These are phyloP conservation scores for Colletotrichum chlorophyti DNA, from an alignment of 2,329 filamentous ascomycete species.

Conservation along the genomic window DNA sequence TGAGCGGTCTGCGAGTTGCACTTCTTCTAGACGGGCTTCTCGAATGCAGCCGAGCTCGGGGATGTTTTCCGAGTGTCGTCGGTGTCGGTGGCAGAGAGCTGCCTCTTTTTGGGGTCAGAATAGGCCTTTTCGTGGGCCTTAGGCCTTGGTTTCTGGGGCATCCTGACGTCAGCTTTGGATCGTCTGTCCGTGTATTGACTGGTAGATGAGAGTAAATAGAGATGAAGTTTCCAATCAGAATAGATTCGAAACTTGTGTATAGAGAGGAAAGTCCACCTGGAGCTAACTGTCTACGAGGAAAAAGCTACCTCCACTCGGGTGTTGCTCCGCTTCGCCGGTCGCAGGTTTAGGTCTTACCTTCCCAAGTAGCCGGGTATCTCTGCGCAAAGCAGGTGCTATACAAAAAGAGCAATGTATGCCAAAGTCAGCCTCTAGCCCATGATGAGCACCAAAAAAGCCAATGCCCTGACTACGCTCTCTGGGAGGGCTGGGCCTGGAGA, in stretches of 20 bases:
- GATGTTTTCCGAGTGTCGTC: not conserved
- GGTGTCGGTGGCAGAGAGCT: not conserved
- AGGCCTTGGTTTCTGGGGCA: not conserved
- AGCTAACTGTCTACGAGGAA: slow-evolving; percentile 9
- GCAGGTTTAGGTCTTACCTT: not conserved
- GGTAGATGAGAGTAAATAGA: not conserved
- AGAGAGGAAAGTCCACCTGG: not conserved
- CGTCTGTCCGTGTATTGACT: not conserved
- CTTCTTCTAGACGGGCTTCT: slow-evolving; percentile 9
- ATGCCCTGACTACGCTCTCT: not conserved
- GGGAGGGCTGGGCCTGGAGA: not conserved
- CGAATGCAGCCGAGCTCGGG: not conserved
- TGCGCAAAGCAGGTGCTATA: slow-evolving; percentile 5
- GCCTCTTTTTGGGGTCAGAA: not conserved
- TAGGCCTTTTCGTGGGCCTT: not conserved
- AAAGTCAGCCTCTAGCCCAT: slow-evolving; percentile 8
- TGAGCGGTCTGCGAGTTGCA: not conserved
- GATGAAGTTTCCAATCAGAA: not conserved
- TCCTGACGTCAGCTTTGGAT: not conserved
- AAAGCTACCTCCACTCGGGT: not conserved
- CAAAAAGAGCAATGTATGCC: not conserved
- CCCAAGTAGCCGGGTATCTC: slow-evolving; percentile 13
- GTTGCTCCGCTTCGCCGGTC: not conserved
- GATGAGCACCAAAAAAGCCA: not conserved
- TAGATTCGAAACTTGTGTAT: not conserved